Conservation (phyloP, 1,284 basidiomycete genomes). For the Cryptococcus sp. region DNA sequence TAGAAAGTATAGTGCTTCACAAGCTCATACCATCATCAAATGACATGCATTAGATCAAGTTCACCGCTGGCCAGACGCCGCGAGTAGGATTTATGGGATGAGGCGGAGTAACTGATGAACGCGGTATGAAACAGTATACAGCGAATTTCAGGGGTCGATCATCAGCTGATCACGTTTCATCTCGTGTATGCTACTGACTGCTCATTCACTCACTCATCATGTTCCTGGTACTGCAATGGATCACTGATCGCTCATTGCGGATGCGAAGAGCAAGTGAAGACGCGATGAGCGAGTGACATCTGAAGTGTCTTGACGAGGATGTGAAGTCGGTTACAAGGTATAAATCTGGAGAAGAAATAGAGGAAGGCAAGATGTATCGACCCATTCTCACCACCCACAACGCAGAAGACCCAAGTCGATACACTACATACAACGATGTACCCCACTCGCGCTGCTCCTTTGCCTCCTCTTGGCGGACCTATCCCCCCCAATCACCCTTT, state of each 20-base stretch:
- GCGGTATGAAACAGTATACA: neutral
- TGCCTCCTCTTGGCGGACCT: conserved; percentile 7
- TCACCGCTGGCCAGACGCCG: neutral
- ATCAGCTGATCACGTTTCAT: neutral
- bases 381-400: neutral
- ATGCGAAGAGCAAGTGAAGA: too few relatives aligned
- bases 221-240: too few relatives aligned
- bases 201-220: too few relatives aligned
- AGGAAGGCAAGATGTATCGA: neutral
- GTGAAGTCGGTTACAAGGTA: neutral
- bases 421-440: conserved; percentile 13
- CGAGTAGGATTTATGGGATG: neutral
- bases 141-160: neutral
- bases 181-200: neutral
- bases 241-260: too few relatives aligned
- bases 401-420: neutral
- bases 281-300: too few relatives aligned
- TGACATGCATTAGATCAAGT: too few relatives aligned
- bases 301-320: neutral
- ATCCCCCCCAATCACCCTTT: conserved; percentile 26
- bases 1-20: too few relatives aligned
- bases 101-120: neutral
- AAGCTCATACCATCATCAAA: too few relatives aligned
- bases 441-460: conserved; percentile 22
- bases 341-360: neutral